Percentiles rank a stretch among this genome's conserved stretches.
Evolutionary conservation across 2,329 filamentous ascomycete species (phyloP).

Genomic region (Fusarium transvaalense): DNA sequence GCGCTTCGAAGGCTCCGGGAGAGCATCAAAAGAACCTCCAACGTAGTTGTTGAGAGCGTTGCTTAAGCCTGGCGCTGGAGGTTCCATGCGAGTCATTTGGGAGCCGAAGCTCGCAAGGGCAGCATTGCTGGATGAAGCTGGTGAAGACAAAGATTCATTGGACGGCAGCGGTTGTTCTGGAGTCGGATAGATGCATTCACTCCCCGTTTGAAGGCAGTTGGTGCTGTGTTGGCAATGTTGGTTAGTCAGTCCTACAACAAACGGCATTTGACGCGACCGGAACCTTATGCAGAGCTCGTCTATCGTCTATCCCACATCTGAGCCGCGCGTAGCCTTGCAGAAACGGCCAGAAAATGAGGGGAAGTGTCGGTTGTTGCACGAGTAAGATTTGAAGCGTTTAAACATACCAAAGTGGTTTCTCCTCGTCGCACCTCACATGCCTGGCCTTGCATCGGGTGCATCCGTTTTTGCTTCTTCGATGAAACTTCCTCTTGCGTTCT

Average conservation of each 20-base stretch:
- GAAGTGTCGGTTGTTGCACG: conserved; percentile 23
- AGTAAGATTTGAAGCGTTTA: conserved; percentile 23
- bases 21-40: conserved; percentile 50
- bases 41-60: conserved; percentile 49
- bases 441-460: conserved; percentile 56
- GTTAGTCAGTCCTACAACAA: conserved; percentile 39
- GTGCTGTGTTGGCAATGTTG: conserved; percentile 52
- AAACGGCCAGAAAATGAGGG: conserved; percentile 31
- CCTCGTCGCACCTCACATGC: conserved; percentile 62
- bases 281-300: conserved; percentile 43
- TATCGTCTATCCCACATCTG: conserved; percentile 38
- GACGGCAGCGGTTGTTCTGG: conserved; percentile 45
- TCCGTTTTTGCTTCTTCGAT: conserved; percentile 55
- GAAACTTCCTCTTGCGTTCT: conserved; percentile 55
- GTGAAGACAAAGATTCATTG: conserved; percentile 44
- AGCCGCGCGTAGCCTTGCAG: conserved; percentile 42
- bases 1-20: conserved; percentile 50
- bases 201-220: conserved; percentile 60
- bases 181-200: conserved; percentile 56
- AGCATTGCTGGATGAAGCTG: conserved; percentile 34
- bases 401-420: conserved; percentile 60
- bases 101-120: conserved; percentile 20
- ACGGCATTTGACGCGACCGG: conserved; percentile 14
- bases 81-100: conserved; percentile 35
- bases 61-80: conserved; percentile 35